Evolutionary conservation across 257 asterid species (phyloP).

Genomic region (Solanum medicagineum): DNA sequence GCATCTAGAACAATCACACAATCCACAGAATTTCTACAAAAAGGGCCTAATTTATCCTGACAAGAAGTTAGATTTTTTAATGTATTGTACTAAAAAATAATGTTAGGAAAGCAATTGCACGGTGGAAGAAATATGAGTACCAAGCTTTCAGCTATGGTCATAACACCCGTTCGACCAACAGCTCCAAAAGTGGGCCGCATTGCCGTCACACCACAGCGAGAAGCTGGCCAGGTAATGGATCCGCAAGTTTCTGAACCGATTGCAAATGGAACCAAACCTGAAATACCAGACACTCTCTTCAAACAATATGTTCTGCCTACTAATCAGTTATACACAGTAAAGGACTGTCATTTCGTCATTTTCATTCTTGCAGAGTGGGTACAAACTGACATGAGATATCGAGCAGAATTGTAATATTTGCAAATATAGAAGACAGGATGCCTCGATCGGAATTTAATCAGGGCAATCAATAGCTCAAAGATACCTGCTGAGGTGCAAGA

Average conservation of each 20-base stretch:
- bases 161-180: slow-evolving; percentile 78
- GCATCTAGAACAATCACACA: slow-evolving; percentile 61
- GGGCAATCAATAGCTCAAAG: neutral
- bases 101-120: neutral
- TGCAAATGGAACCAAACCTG: slow-evolving; percentile 87
- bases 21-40: slow-evolving; percentile 80
- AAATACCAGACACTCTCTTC: slow-evolving; percentile 6
- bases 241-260: slow-evolving; percentile 95
- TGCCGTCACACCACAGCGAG: slow-evolving; percentile 96
- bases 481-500: slow-evolving; percentile 86
- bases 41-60: slow-evolving; percentile 93
- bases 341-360: neutral
- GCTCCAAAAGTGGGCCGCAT: slow-evolving; percentile 84
- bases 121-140: slow-evolving; percentile 18
- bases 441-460: neutral
- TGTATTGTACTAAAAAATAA: neutral
- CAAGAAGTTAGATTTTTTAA: neutral
- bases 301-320: neutral
- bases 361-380: neutral
- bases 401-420: neutral
- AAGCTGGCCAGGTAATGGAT: slow-evolving; percentile 83
- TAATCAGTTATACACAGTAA: neutral
- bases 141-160: slow-evolving; percentile 96
- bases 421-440: neutral
- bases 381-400: neutral